These are phyloP conservation scores for Lecanicillium sp. DNA, from an alignment of 2,329 filamentous ascomycete genomes.

Conservation along the genomic window DNA sequence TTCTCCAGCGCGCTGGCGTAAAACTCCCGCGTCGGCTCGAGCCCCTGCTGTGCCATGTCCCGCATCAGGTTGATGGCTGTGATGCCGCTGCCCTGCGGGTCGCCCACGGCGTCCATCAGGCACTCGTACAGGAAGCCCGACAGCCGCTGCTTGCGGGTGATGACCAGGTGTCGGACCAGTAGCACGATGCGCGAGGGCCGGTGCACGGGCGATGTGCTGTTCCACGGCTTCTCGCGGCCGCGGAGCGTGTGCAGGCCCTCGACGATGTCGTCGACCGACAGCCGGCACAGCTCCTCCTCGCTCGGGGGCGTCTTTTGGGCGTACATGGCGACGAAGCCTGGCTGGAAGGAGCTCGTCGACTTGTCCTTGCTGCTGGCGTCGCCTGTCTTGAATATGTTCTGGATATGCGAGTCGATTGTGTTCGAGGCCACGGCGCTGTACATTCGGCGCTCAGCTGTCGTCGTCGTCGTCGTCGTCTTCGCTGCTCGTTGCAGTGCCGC, in stretches of 20 bases:
- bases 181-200: conserved; percentile 26
- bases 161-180: conserved; percentile 54
- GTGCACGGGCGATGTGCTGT: conserved; percentile 17
- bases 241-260: conserved; percentile 25
- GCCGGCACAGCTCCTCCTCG: conserved; percentile 16
- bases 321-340: not conserved
- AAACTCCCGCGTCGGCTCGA: conserved; percentile 59
- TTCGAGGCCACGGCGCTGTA: conserved; percentile 14
- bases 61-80: conserved; percentile 58
- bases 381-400: conserved; percentile 32
- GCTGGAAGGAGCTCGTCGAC: not conserved
- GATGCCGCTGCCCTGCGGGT: conserved; percentile 60
- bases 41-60: conserved; percentile 60
- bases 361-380: not conserved
- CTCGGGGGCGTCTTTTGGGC: conserved; percentile 16
- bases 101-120: conserved; percentile 65
- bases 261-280: conserved; percentile 22
- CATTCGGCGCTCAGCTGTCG: not conserved
- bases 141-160: conserved; percentile 46
- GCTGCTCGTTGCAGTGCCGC: conserved; percentile 15
- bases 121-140: conserved; percentile 63
- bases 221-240: conserved; percentile 15
- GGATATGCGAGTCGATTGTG: conserved; percentile 26
- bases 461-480: not conserved
- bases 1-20: conserved; percentile 69